Evolutionary conservation across 257 asterid genomes (phyloP), one percentile per base, ranked within the genome.

Genomic region (Solanum rostratum): DNA sequence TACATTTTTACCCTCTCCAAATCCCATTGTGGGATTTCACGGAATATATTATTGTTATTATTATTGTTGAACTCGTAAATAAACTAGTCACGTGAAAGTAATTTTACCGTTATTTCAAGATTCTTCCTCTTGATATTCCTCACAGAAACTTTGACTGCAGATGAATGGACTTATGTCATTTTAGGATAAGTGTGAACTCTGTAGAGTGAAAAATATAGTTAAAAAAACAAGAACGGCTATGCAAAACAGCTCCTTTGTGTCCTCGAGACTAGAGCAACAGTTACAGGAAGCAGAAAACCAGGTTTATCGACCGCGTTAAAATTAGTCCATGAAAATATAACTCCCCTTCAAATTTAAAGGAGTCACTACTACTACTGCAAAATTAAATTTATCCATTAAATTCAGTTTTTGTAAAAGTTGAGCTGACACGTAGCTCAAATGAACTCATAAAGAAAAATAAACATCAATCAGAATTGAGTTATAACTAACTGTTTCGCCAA

Each of bases 201-300:
- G 78, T 43, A 74, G 22, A 57, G 55, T 18, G 71, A 73, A 80
- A 62, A 22, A 49, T 85, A 37, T 46, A 46, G 86, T 88, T 74
- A 88, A 5, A 86, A 83, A 24, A 82, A 68, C 46, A 65, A 66
- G 27, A 62, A 71, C 11, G 22, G n/a, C 55, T 80, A 59, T 37
- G 63, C 41, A 80, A 52, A 63, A 83, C 37, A 3, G 50, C n/a
- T 18, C 71, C 81, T 18, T 45, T 86, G 87, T 62, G 84, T 82
- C 81, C 76, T 70, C 65, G 59, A 71, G 79, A 84, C 54, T 66
- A 63, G 73, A 81, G 29, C 59, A 54, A 62, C 85, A 84, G 80
- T 30, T 69, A 16, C 68, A 86, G 74, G 76, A 27, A 85, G 84
- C 86, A 60, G 52, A 69, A 82, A 82, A 46, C 1, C 79, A 46